Conservation (phyloP, 2,329 filamentous ascomycete genomes). For the Sordariomycetes sp. region DNA sequence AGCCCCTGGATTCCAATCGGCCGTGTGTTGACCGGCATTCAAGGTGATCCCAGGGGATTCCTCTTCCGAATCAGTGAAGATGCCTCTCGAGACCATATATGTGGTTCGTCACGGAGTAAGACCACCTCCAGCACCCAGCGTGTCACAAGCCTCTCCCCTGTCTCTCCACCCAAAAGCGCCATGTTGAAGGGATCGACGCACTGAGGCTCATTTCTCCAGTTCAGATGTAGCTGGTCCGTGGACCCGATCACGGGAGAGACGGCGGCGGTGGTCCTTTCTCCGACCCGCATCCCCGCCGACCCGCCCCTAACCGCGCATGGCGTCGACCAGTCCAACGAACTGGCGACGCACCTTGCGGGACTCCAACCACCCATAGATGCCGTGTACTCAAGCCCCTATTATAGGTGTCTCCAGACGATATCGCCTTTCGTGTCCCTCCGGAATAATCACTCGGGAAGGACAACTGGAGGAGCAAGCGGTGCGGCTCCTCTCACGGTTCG, state of each 20-base stretch:
- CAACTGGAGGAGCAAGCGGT: slow-evolving; percentile 3
- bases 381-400: slow-evolving; percentile 80
- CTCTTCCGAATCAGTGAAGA: slow-evolving; percentile 16
- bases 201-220: slow-evolving; percentile 37
- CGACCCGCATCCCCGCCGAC: slow-evolving; percentile 81
- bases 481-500: slow-evolving; percentile 28
- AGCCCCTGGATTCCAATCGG: background rate
- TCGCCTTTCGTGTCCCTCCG: slow-evolving; percentile 53
- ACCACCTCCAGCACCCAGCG: slow-evolving; percentile 5
- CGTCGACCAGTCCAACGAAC: slow-evolving; percentile 69
- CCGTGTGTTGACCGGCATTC: background rate
- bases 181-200: background rate
- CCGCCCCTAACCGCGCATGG: slow-evolving; percentile 82
- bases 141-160: background rate
- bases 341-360: slow-evolving; percentile 53
- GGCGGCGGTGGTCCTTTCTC: slow-evolving; percentile 59
- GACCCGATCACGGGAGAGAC: slow-evolving; percentile 74
- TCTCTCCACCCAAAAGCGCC: background rate
- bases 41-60: background rate
- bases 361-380: slow-evolving; percentile 58
- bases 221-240: slow-evolving; percentile 83
- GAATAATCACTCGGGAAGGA: slow-evolving; percentile 11
- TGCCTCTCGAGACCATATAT: slow-evolving; percentile 64
- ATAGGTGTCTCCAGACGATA: slow-evolving; percentile 79
- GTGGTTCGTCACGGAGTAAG: slow-evolving; percentile 66